phyloP scores from a whole-genome alignment of 495 filamentous ascomycete species.

The Annulohypoxylon bovei region DNA sequence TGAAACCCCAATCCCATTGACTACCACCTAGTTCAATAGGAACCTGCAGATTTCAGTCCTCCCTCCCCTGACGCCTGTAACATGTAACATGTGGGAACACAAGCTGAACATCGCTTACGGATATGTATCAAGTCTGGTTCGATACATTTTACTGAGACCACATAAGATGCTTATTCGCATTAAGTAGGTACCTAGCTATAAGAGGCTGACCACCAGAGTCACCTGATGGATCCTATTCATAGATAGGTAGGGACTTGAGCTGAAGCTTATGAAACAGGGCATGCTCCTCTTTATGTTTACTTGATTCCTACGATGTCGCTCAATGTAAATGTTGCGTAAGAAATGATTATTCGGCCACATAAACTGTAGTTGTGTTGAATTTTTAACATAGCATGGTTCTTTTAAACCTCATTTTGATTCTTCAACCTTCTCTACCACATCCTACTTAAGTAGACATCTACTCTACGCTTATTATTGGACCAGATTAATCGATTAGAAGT shows the following conservation, averaged over 20 bases:
- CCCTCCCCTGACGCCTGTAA: neutral
- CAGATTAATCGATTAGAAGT: neutral
- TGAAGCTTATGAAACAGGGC: neutral
- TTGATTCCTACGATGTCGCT: neutral
- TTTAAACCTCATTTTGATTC: neutral
- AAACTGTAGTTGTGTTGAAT: no score
- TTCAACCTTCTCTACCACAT: neutral
- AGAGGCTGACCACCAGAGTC: neutral
- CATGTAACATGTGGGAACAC: neutral
- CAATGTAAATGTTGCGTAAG: no score
- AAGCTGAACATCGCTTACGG: neutral
- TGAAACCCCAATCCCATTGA: neutral
- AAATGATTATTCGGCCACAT: no score
- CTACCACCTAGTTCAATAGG: no score
- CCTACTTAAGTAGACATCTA: neutral
- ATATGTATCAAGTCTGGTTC: conserved; percentile 1
- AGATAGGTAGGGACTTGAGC: no score
- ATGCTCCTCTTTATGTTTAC: neutral
- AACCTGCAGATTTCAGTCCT: neutral
- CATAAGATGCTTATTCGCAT: neutral
- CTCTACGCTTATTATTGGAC: neutral
- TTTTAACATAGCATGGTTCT: neutral
- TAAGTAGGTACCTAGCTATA: neutral
- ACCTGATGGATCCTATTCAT: neutral
- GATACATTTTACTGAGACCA: neutral